These are phyloP conservation scores for Sordaria brevicollis DNA, from an alignment of 495 filamentous ascomycete genomes.

Conservation along the genomic window DNA sequence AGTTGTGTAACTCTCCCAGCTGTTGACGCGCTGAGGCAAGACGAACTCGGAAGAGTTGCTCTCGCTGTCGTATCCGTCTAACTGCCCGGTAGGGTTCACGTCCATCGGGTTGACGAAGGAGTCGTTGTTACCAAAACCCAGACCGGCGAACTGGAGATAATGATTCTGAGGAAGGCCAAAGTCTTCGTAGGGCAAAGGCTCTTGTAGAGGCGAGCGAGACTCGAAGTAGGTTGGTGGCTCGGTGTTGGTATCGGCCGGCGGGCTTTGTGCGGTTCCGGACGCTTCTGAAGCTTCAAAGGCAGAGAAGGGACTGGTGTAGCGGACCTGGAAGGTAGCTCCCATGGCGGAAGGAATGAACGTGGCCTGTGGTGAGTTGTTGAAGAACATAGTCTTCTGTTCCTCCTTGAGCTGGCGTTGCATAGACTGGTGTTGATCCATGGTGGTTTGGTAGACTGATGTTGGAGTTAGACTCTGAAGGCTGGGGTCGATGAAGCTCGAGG, in stretches of 20 bases:
- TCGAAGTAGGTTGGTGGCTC: constrained; percentile 22
- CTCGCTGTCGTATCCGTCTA: constrained; percentile 22
- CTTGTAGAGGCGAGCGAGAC: constrained; percentile 22
- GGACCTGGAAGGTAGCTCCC: constrained; percentile 14
- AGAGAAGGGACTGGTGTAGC: constrained; percentile 24
- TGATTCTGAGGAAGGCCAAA: constrained; percentile 7
- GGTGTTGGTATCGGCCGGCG: constrained; percentile 22
- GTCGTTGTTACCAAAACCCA: constrained; percentile 11
- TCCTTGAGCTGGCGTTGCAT: constrained; percentile 23
- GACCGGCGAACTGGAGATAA: constrained; percentile 17
- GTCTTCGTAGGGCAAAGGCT: constrained; percentile 6
- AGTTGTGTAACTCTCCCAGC: constrained; percentile 12
- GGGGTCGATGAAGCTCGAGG: constrained; percentile 10
- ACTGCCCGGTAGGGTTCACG: constrained; percentile 25
- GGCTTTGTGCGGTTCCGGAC: constrained; percentile 25
- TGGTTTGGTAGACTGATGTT: not conserved
- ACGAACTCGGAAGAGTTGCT: constrained; percentile 6
- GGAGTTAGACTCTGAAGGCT: constrained; percentile 7
- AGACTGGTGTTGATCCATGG: constrained; percentile 5
- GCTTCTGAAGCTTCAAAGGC: constrained; percentile 24
- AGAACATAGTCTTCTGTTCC: constrained; percentile 11
- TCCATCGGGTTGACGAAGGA: constrained; percentile 29
- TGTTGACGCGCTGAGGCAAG: constrained; percentile 2
- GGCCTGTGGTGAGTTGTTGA: constrained; percentile 8
- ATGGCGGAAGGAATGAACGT: constrained; percentile 5